Base-by-base conservation (phyloP, 1,284 basidiomycete species). In the Puccinia sorghi region DNA sequence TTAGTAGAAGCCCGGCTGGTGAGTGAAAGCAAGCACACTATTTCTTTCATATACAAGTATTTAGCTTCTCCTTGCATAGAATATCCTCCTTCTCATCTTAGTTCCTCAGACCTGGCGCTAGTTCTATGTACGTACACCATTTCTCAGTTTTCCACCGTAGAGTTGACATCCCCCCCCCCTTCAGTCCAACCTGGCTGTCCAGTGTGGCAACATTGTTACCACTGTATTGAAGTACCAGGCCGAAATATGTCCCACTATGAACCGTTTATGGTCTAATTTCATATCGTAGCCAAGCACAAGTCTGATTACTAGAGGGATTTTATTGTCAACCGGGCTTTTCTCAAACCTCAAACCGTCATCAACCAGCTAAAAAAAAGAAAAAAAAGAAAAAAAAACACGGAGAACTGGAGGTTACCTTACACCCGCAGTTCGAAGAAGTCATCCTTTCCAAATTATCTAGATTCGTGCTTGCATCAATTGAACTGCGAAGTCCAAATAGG, bases 371-470 rank as follows among this genome's bases (percentile, higher is more conserved):
- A 15, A n/a, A 7, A 15, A 52, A 52, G 13, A 52, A 20, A 11
- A 46, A 46, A 17, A 6, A 7, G 43, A 46, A 13, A 7, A 5
- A 54, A 15, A 17, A 22, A 6, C n/a, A 20, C n/a, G n/a, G n/a
- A n/a, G n/a, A n/a, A n/a, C n/a, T 54, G 9, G 50, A 54, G 50
- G 5, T 54, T 54, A 54, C 5, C 20, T 11, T 9, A 17, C 54
- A 56, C 54, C 54, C 54, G 54, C 54, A 56, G 54, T 17, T 27
- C 5, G n/a, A 56, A 56, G 54, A 56, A 56, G 48, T 22, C 54
- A 6, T 56, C 54, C 54, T 56, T 56, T 6, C 4, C n/a, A 25
- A n/a, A n/a, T n/a, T n/a, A n/a, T n/a, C n/a, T n/a, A n/a, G n/a
- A n/a, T n/a, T 27, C 54, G n/a, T 7, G 48, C 17, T 50, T 20